Evolutionary conservation across 2,329 filamentous ascomycete genomes (phyloP).

Genomic region (Ceratocystis papillata): DNA sequence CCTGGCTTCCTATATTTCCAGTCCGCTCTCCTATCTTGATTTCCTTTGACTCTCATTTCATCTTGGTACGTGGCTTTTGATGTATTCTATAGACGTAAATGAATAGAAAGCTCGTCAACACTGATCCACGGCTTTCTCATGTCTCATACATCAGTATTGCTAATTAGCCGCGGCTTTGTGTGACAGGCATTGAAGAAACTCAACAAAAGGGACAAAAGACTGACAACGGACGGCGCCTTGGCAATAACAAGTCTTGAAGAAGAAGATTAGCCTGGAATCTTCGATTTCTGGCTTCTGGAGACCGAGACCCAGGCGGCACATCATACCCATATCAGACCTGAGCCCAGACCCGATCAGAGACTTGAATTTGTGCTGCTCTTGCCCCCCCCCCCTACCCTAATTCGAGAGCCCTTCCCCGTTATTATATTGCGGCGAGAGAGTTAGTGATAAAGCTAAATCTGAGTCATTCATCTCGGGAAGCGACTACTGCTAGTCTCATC

Average conservation of each 20-base stretch:
- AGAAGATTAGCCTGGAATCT: neutral
- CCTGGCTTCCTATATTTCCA: too few relatives aligned
- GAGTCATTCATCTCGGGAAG: conserved; percentile 10
- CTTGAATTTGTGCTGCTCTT: neutral
- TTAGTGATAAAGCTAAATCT: neutral
- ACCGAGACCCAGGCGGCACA: neutral
- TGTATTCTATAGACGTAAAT: neutral
- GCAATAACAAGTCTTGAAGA: neutral
- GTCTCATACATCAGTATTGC: neutral
- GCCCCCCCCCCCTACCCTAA: neutral
- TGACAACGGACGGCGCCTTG: neutral
- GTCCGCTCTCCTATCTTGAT: neutral
- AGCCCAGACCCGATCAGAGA: too few relatives aligned
- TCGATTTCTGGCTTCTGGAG: neutral
- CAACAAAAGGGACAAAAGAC: neutral
- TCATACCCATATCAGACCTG: too few relatives aligned
- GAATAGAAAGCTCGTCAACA: neutral
- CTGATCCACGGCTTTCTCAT: neutral
- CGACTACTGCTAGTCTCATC: neutral
- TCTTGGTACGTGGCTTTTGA: neutral
- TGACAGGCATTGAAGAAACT: neutral
- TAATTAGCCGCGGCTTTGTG: neutral
- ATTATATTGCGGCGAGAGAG: too few relatives aligned
- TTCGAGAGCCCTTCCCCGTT: neutral
- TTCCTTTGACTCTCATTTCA: neutral